Base-by-base conservation (phyloP, 2,329 filamentous ascomycete genomes). In the Trichoderma brevicompactum region DNA sequence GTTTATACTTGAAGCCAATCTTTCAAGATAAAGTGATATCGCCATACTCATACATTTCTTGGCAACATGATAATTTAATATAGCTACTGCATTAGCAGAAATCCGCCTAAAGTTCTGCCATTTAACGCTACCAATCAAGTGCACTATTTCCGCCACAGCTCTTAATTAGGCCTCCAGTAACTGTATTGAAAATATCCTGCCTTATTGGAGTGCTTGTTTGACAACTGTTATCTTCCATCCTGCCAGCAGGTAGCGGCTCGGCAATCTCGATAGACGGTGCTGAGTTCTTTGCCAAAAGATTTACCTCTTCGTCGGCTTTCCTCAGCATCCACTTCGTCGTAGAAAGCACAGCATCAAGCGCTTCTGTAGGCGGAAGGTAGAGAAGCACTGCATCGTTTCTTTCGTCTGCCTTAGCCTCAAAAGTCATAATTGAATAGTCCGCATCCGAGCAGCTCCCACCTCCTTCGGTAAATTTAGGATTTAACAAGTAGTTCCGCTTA, bases 371-470 rank as follows among this genome's bases (percentile, higher is more conserved):
- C 19, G 93, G 93, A 34, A 97, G 81, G 77, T 90, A 90, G 68
- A 96, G 77, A 76, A 95, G 94, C 2, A 97, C 83, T 83, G 87
- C 86, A 0, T 91, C 92, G 75, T 96, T 92, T 75, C 95, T 92
- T 2, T 69, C 65, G 10, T 92, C 81, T 74, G 89, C 89, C 76
- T 96, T 91, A 5, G 87, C 87, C 0, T 85, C 85, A 76, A 97
- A 97, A 0, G 90, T 94, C 3, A 92, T 92, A 72, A 97, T 94
- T 70, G 89, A 92, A 69, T 95, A 83, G 19, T 82, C 82, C 40
- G 85, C 82, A 75, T 96, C 92, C 2, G 56, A 60, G 36, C 56
- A 60, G 56, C 56, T 60, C 7, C 74, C 89, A 94, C 60, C 84
- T 86, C 78, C 93, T 96, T 17, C 85, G 82, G 1, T 92, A 92